Base-by-base conservation (phyloP, 805 yeast genomes). In the Candida berthetii region DNA sequence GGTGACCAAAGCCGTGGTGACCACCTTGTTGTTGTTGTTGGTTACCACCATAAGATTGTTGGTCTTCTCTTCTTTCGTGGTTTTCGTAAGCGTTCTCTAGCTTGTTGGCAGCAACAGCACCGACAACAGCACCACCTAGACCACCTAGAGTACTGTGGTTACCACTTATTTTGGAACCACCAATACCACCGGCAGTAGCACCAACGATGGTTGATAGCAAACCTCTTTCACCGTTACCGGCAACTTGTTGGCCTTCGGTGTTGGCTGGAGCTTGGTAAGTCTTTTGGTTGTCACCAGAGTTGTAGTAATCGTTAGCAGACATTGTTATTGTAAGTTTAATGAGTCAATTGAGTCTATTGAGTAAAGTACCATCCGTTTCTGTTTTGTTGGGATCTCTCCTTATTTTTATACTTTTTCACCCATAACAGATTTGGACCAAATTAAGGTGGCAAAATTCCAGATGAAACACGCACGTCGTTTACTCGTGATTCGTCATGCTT, bases 231-330 rank as follows among this genome's bases (percentile, higher is more conserved):
- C 58, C 65, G 19, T 55, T 47, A 16, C 41, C 42, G 32, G 49
- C 42, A 40, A 45, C 45, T 37, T 40, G 52, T 34, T 44, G 38
- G 38, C 18, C 31, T 22, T 16, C 41, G 41, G 40, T 44, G 41
- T 41, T 46, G 38, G 25, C 19, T 42, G 43, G 38, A 45, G 39
- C 38, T 60, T 39, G 55, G 52, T 37, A 57, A 49, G 57, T 66
- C 60, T 42, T 50, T 43, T 25, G 66, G 62, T 53, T 66, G 64
- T 65, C 65, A 39, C 71, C 74, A 8, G 73, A 66, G 40, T 61
- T 60, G 57, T 75, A 75, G 57, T 66, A 75, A 44, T 74, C 80
- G 75, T 74, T 74, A 44, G 79, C 78, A 43, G 80, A 74, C 81
- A 75, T 75, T 40, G 15, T 4, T 14, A 14, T 38, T 24, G 4